Evolutionary conservation across 2,329 filamentous ascomycete genomes (phyloP).

Genomic region (Pseudopithomyces maydicus): DNA sequence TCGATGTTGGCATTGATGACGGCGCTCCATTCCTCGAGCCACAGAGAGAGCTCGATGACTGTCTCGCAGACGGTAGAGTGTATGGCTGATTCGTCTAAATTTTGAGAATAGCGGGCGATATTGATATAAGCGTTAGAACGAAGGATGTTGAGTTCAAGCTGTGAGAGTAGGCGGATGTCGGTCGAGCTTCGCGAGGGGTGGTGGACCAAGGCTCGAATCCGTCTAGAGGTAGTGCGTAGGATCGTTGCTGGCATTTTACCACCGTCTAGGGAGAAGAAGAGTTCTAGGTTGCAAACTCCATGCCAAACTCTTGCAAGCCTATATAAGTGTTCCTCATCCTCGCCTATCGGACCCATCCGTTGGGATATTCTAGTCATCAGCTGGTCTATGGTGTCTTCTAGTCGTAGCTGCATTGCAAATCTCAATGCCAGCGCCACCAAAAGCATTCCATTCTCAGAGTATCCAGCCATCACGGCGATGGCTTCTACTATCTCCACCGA

Average conservation of each 20-base stretch:
- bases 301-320: conserved; percentile 55
- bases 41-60: conserved; percentile 33
- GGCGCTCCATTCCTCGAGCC: conserved; percentile 50
- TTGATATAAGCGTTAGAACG: conserved; percentile 36
- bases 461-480: conserved; percentile 58
- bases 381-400: conserved; percentile 48
- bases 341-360: conserved; percentile 1
- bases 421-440: conserved; percentile 57
- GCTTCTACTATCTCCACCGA: conserved; percentile 59
- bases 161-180: conserved; percentile 59
- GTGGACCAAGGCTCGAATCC: conserved; percentile 53
- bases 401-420: conserved; percentile 56
- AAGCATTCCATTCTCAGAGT: conserved; percentile 58
- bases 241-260: conserved; percentile 51
- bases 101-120: conserved; percentile 17
- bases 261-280: conserved; percentile 52
- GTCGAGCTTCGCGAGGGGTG: conserved; percentile 52
- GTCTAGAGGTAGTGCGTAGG: conserved; percentile 44
- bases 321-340: conserved; percentile 41
- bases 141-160: conserved; percentile 56
- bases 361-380: conserved; percentile 40
- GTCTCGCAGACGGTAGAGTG: conserved; percentile 26
- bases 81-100: conserved; percentile 24
- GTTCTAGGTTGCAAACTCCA: conserved; percentile 58
- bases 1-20: conserved; percentile 26